A percentile compares a stretch with the other conserved stretches of the same genome.
Conservation (phyloP, 305 asterid genomes). For the Stenogyne calaminthoides region DNA sequence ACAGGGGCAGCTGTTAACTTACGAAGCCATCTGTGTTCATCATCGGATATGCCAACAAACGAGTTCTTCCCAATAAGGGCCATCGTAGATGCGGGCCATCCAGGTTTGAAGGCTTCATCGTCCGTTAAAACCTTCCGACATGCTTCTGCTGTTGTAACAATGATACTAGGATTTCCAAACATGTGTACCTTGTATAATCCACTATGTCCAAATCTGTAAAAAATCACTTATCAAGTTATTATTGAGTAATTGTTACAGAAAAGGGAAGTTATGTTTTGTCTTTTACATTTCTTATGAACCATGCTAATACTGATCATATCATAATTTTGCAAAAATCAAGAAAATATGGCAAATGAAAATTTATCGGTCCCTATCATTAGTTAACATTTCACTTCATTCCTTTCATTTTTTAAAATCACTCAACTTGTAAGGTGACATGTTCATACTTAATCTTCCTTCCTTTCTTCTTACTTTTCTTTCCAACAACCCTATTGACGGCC, state of each 20-base stretch:
- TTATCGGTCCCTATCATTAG: background rate
- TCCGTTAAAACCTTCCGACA: slow-evolving; percentile 76
- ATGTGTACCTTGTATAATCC: slow-evolving; percentile 77
- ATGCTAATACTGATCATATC: background rate
- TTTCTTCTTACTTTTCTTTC: background rate
- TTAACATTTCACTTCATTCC: slow-evolving; percentile 3
- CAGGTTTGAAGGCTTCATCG: slow-evolving; percentile 83
- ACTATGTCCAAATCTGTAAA: slow-evolving; percentile 60
- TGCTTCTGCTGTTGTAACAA: slow-evolving; percentile 74
- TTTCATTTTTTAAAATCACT: background rate
- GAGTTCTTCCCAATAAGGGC: slow-evolving; percentile 81
- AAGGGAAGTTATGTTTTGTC: background rate
- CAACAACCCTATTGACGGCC: background rate
- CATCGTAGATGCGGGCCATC: slow-evolving; percentile 80
- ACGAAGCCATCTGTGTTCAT: slow-evolving; percentile 77
- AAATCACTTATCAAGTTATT: background rate
- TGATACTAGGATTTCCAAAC: slow-evolving; percentile 88
- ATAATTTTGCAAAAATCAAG: background rate
- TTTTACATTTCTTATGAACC: background rate
- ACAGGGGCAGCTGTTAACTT: slow-evolving; percentile 79
- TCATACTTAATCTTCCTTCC: background rate
- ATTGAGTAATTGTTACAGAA: background rate
- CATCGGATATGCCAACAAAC: slow-evolving; percentile 60
- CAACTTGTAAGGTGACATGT: background rate
- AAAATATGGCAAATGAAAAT: background rate